phyloP scores from a whole-genome alignment of 805 yeast genomes.

The Candida ulmi region DNA sequence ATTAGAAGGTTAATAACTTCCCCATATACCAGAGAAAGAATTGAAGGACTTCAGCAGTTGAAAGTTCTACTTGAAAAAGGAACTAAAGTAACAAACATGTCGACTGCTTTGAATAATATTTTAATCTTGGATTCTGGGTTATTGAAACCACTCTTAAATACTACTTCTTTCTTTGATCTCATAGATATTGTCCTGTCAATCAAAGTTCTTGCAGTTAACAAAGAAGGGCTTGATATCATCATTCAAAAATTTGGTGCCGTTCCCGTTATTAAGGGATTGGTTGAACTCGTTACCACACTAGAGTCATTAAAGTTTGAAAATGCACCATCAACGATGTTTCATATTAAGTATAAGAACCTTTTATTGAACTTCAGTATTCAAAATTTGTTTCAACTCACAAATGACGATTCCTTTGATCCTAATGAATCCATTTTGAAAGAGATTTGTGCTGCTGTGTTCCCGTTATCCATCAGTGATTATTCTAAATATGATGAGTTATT shows the following conservation, averaged over 20 bases:
- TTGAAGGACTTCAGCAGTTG: constrained; percentile 17
- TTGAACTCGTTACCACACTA: constrained; percentile 13
- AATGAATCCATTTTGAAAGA: constrained; percentile 2
- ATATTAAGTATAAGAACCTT: constrained; percentile 16
- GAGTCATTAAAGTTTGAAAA: constrained; percentile 16
- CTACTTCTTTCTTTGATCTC: constrained; percentile 22
- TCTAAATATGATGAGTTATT: constrained; percentile 21
- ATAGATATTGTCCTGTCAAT: constrained; percentile 23
- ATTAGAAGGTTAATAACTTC: constrained; percentile 14
- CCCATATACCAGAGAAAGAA: constrained; percentile 19
- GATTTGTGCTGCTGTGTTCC: constrained; percentile 15
- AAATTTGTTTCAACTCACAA: constrained; percentile 16
- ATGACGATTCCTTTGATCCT: constrained; percentile 9
- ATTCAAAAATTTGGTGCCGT: constrained; percentile 7
- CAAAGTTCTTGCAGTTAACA: constrained; percentile 28
- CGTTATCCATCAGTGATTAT: constrained; percentile 21
- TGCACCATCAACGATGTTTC: constrained; percentile 22
- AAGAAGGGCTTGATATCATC: constrained; percentile 16
- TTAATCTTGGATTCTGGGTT: constrained; percentile 23
- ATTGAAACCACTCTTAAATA: constrained; percentile 24
- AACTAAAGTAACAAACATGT: constrained; percentile 9
- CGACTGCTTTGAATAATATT: constrained; percentile 15
- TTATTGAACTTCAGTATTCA: constrained; percentile 15
- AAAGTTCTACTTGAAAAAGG: constrained; percentile 2
- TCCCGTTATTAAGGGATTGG: constrained; percentile 12